These are phyloP conservation scores for Blakeslea trispora DNA, from an alignment of 371 early-diverging fungal genomes.

Conservation along the genomic window DNA sequence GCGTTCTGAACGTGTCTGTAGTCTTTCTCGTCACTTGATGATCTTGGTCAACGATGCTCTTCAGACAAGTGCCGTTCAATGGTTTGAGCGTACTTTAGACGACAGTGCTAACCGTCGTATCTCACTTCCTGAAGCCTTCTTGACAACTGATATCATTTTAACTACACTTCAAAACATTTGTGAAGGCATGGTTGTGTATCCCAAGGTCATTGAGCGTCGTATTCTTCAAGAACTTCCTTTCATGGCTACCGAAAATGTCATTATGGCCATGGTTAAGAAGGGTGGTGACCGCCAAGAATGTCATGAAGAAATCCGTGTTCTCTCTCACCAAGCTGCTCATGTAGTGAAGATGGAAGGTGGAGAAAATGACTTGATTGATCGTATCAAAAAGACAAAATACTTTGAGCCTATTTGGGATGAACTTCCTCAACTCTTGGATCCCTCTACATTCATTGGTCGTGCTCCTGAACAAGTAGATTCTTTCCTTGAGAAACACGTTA, in stretches of 20 bases:
- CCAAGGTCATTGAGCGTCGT: slow-evolving; percentile 89
- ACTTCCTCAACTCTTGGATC: slow-evolving; percentile 83
- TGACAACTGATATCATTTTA: slow-evolving; percentile 94
- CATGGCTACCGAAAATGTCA: slow-evolving; percentile 99
- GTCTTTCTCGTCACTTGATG: slow-evolving; percentile 95
- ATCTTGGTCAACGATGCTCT: slow-evolving; percentile 86
- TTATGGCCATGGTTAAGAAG: slow-evolving; percentile 98
- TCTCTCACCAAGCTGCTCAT: slow-evolving; percentile 90
- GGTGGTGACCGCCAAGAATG: slow-evolving; percentile 96
- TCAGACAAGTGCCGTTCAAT: slow-evolving; percentile 91
- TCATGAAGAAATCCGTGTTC: slow-evolving; percentile 95
- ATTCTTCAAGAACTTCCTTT: slow-evolving; percentile 96
- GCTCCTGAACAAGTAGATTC: slow-evolving; percentile 93
- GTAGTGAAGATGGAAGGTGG: slow-evolving; percentile 92
- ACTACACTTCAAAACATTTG: slow-evolving; percentile 94
- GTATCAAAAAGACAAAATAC: slow-evolving; percentile 81
- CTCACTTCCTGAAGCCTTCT: slow-evolving; percentile 94
- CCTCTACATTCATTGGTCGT: slow-evolving; percentile 92
- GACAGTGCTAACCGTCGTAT: slow-evolving; percentile 97
- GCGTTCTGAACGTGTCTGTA: slow-evolving; percentile 96
- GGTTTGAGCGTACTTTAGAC: slow-evolving; percentile 97
- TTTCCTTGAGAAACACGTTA: slow-evolving; percentile 83
- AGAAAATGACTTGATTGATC: slow-evolving; percentile 94
- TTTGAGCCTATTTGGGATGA: slow-evolving; percentile 83
- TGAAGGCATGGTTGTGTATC: slow-evolving; percentile 96